Evolutionary conservation across 331 rosid species (phyloP), one percentile per base, ranked within the genome.

Genomic region (Pyracantha coccinea): DNA sequence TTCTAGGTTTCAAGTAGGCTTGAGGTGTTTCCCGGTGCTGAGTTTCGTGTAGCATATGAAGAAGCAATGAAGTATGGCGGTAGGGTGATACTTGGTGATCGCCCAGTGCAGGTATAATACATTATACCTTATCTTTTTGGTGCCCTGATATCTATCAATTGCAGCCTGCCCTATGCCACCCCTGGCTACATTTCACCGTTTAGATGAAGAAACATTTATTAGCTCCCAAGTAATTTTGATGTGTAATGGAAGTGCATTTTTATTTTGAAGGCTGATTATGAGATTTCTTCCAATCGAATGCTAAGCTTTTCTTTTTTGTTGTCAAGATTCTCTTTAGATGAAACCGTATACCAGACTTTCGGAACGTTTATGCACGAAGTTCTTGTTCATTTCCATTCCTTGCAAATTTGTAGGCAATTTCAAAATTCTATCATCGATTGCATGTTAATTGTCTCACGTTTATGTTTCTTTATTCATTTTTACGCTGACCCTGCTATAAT

Each of bases 1-100:
- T 79, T 47, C 53, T 86, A 94, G 99, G 87, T 90, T 90, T 96
- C 96, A 65, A 87, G 85, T 84, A 74, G 86, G 80, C 93, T 94
- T 29, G 95, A 94, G 77, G 99, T 90, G 69, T 87, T 83, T 78
- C 99, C 99, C 58, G 99, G 99, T 76, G 74, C 93, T 73, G 99
- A 94, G 87, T 94, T 94, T 78, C 97, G 95, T 54, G 92, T 90
- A 69, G 99, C 91, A 53, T 90, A 90, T 84, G 97, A 94, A 78
- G 99, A 94, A 82, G 97, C 99, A 60, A 77, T 87, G 84, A 94
- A 94, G 80, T 94, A 94, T 68, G 93, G 99, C 67, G 97, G 92
- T 77, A 83, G 88, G 81, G 97, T 94, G 81, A 84, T 92, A 76
- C 97, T 94, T 69, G 99, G 99, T 32, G 99, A 94, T 81, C 97